Evolutionary conservation across 2,329 filamentous ascomycete genomes (phyloP), one percentile per base, ranked within the genome.

Genomic region (Fusarium xylarioides): DNA sequence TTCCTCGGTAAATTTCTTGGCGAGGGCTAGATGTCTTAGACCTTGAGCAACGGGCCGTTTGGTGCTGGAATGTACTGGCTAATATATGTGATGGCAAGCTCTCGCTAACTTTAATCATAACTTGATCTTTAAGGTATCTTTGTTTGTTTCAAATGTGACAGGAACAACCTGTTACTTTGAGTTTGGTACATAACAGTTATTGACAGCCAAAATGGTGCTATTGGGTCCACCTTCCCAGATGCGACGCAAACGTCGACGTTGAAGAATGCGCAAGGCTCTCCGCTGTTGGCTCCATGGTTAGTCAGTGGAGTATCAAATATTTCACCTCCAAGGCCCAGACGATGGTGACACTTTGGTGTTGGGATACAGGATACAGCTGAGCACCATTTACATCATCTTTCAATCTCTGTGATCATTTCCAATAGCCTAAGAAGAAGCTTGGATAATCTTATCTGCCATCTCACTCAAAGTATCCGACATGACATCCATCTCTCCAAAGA

Each of bases 401-500:
- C 7, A 32, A 4, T 1, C 7, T 49, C 15, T 18, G 5, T 12
- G 16, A 18, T 19, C 6, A 11, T 23, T 32, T n/a, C 2, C 2
- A 23, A 23, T 2, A 14, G 21, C 30, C 9, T n/a, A 66, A 7
- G 63, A 62, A 7, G 72, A 65, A 14, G 69, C 54, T 3, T 74
- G 38, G 15, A 76, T 64, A 7, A 76, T 73, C 37, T 52, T 65
- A 26, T 73, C 71, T 8, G 71, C 74, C 74, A 76, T 76, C 10
- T 68, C 61, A 7, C 66, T 61, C 5, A 76, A 19, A 2, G 44
- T 63, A 19, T 76, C 69, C 0, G 71, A 34, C 52, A 76, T 70
- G 15, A 76, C 72, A 38, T 76, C 74, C 71, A 76, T 74, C 46
- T 76, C 58, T 1, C 74, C 71, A 59, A 76, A 76, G 12, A 76